Conservation (phyloP, 1,284 basidiomycete species). For the Ustilago trichophora region DNA sequence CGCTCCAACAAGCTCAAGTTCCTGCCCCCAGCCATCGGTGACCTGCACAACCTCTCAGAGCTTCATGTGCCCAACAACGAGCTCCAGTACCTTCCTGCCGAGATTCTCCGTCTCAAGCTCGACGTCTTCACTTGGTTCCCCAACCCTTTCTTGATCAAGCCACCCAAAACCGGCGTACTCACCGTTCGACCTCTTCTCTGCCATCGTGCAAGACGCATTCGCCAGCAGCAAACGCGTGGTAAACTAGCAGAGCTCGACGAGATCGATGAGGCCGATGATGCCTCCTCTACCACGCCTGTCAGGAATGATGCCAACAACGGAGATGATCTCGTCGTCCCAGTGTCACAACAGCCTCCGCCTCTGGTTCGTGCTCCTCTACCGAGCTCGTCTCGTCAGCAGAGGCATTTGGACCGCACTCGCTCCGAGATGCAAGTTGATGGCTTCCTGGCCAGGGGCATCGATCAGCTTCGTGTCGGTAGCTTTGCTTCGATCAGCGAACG, state of each 20-base stretch:
- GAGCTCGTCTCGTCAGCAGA: constrained; percentile 10
- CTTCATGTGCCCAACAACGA: constrained; percentile 59
- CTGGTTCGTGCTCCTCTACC: constrained; percentile 24
- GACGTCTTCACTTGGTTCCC: constrained; percentile 59
- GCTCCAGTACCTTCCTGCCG: constrained; percentile 58
- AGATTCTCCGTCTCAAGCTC: constrained; percentile 60
- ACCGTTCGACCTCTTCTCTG: constrained; percentile 37
- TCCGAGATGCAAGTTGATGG: constrained; percentile 44
- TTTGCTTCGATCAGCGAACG: constrained; percentile 28
- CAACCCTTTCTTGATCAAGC: constrained; percentile 56
- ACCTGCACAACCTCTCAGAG: constrained; percentile 58
- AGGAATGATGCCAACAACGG: not conserved
- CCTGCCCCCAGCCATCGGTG: constrained; percentile 60
- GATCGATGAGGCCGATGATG: constrained; percentile 17
- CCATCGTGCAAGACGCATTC: constrained; percentile 13
- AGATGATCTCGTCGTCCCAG: not conserved
- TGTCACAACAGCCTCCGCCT: constrained; percentile 34
- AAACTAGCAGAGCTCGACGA: constrained; percentile 21
- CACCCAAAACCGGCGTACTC: constrained; percentile 26
- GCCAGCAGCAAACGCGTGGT: constrained; percentile 15
- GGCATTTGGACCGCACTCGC: constrained; percentile 31
- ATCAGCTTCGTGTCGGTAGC: constrained; percentile 19
- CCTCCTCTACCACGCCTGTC: constrained; percentile 26
- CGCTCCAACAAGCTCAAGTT: constrained; percentile 58
- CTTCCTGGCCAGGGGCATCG: constrained; percentile 41